Percentiles rank a stretch among this genome's conserved stretches.
Conservation (phyloP, 805 yeast species). For the Kuraishia capsulata region DNA sequence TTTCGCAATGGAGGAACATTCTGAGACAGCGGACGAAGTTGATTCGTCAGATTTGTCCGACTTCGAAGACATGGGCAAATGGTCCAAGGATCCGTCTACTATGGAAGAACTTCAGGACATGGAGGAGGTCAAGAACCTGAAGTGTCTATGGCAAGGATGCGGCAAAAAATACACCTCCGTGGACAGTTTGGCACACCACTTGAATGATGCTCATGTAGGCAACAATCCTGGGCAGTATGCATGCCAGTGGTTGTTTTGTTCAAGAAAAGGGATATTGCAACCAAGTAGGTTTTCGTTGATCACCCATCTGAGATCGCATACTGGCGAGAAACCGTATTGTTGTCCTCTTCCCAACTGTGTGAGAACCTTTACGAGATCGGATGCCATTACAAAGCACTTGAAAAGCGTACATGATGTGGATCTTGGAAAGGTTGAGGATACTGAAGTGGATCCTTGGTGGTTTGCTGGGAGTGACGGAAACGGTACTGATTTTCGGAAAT, state of each 20-base stretch:
- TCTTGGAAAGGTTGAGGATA: slow-evolving; percentile 9
- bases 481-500: too few species aligned
- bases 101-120: neutral
- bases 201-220: slow-evolving; percentile 28
- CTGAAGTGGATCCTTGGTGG: slow-evolving; percentile 7
- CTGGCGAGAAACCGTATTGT: slow-evolving; percentile 56
- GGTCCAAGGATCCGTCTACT: neutral
- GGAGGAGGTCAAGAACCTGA: slow-evolving; percentile 1
- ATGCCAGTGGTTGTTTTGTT: slow-evolving; percentile 59
- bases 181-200: slow-evolving; percentile 30
- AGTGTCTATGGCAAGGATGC: slow-evolving; percentile 32
- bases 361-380: slow-evolving; percentile 47
- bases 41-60: slow-evolving; percentile 1
- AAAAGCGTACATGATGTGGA: slow-evolving; percentile 49
- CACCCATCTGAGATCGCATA: slow-evolving; percentile 57
- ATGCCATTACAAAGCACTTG: slow-evolving; percentile 57
- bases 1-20: neutral
- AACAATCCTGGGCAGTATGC: slow-evolving; percentile 27
- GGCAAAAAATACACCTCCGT: slow-evolving; percentile 17
- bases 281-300: slow-evolving; percentile 50
- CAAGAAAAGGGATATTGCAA: slow-evolving; percentile 38
- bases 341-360: slow-evolving; percentile 64
- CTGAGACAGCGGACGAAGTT: neutral
- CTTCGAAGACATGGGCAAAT: neutral
- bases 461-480: slow-evolving; percentile 11